Percentiles rank a stretch among this genome's conserved stretches.
Conservation (phyloP, 352 stramenopile genomes). For the Phytophthora fragariae region DNA sequence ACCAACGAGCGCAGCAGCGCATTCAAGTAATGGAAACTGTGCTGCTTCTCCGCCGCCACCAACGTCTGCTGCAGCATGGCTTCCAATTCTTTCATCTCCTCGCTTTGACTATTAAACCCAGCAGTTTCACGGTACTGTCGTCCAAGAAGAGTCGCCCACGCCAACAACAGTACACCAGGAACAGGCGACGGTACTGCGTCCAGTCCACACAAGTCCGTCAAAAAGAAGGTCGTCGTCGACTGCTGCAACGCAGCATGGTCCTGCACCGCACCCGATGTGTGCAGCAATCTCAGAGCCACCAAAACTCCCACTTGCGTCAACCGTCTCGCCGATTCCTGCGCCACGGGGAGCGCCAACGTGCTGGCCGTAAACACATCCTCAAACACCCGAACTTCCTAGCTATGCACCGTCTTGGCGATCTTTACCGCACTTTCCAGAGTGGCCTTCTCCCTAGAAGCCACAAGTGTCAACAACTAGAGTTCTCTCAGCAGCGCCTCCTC, state of each 20-base stretch:
- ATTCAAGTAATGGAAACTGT: slow-evolving; percentile 69
- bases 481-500: slow-evolving; percentile 71
- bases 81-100: slow-evolving; percentile 41
- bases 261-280: slow-evolving; percentile 26
- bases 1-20: slow-evolving; percentile 52
- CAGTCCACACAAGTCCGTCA: slow-evolving; percentile 27
- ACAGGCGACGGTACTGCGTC: slow-evolving; percentile 32
- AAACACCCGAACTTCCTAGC: slow-evolving; percentile 45
- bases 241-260: slow-evolving; percentile 29
- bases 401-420: slow-evolving; percentile 46
- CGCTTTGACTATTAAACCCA: slow-evolving; percentile 9
- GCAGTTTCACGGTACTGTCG: slow-evolving; percentile 42
- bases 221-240: slow-evolving; percentile 43
- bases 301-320: slow-evolving; percentile 49
- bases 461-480: slow-evolving; percentile 59
- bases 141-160: slow-evolving; percentile 63
- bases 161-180: slow-evolving; percentile 57
- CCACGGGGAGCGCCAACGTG: slow-evolving; percentile 27
- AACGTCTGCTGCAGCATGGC: slow-evolving; percentile 54
- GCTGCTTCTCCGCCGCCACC: slow-evolving; percentile 44
- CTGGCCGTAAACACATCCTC: slow-evolving; percentile 42
- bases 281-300: slow-evolving; percentile 45
- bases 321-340: slow-evolving; percentile 26
- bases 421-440: slow-evolving; percentile 40
- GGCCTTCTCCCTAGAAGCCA: slow-evolving; percentile 49